Evolutionary conservation across 1,284 basidiomycete genomes (phyloP).

Genomic region (Inonotus obliquus): DNA sequence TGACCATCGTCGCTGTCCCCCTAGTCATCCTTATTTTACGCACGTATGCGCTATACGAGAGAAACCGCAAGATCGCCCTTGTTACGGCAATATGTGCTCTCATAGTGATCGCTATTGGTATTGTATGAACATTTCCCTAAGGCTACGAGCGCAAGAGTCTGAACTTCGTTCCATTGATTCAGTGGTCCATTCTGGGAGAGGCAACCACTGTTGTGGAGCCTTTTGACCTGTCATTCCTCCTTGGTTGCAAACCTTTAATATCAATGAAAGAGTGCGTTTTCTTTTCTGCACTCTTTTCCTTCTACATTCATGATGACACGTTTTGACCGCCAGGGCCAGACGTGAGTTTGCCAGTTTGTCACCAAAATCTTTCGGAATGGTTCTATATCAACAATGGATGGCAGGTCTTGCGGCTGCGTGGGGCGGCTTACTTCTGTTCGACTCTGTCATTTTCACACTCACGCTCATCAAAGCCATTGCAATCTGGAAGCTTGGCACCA

Average conservation of each 20-base stretch:
- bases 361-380: neutral
- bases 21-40: slow-evolving; percentile 17
- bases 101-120: slow-evolving; percentile 4
- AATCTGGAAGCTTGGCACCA: slow-evolving; percentile 14
- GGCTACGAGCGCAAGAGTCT: neutral
- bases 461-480: slow-evolving; percentile 40
- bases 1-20: neutral
- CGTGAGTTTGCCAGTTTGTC: slow-evolving; percentile 3
- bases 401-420: slow-evolving; percentile 33
- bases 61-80: neutral
- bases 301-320: neutral
- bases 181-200: slow-evolving; percentile 12
- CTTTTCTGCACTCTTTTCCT: neutral
- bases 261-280: slow-evolving; percentile 1
- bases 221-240: slow-evolving; percentile 7
- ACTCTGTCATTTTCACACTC: slow-evolving; percentile 35
- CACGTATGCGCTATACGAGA: slow-evolving; percentile 18
- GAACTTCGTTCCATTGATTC: neutral
- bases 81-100: slow-evolving; percentile 4
- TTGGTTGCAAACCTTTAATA: slow-evolving; percentile 14
- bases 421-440: slow-evolving; percentile 37
- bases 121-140: neutral
- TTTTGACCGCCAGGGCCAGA: neutral
- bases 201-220: neutral
- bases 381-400: neutral